Conservation (phyloP, 139 green algal species). For the Haematococcus sp. region DNA sequence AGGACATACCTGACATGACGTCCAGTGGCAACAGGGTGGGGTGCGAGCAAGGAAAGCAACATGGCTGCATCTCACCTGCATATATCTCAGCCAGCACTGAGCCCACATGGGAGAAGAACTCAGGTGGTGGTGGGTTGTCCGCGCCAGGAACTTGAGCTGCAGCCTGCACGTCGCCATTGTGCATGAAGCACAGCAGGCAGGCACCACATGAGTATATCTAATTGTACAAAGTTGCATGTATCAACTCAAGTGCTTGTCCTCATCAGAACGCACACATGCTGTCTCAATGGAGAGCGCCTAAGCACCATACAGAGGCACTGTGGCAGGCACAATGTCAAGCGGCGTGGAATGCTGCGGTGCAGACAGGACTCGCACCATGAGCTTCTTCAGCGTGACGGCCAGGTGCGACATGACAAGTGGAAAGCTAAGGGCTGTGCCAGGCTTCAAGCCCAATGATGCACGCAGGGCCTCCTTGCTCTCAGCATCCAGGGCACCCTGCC, state of each 20-base stretch:
- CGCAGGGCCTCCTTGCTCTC: background rate
- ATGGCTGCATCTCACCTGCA: background rate
- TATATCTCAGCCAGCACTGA: background rate
- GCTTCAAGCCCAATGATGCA: background rate
- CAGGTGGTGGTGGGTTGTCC: background rate
- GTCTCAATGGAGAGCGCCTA: background rate
- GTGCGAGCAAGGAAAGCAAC: too few species aligned
- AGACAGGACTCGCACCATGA: background rate
- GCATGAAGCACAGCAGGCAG: background rate
- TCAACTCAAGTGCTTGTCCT: background rate
- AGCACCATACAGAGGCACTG: too few species aligned
- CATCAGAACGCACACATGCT: constrained; percentile 1
- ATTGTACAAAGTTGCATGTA: background rate
- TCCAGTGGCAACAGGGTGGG: too few species aligned
- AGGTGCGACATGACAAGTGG: background rate
- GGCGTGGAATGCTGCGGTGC: too few species aligned
- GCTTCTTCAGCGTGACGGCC: background rate
- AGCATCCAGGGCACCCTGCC: background rate
- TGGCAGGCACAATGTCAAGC: too few species aligned
- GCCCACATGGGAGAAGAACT: background rate
- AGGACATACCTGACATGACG: too few species aligned
- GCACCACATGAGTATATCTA: background rate
- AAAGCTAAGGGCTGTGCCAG: background rate
- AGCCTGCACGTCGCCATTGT: too few species aligned
- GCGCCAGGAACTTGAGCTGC: too few species aligned